These are phyloP conservation scores for Asterionellopsis glacialis DNA, from an alignment of 108 stramenopile genomes.

Conservation along the genomic window DNA sequence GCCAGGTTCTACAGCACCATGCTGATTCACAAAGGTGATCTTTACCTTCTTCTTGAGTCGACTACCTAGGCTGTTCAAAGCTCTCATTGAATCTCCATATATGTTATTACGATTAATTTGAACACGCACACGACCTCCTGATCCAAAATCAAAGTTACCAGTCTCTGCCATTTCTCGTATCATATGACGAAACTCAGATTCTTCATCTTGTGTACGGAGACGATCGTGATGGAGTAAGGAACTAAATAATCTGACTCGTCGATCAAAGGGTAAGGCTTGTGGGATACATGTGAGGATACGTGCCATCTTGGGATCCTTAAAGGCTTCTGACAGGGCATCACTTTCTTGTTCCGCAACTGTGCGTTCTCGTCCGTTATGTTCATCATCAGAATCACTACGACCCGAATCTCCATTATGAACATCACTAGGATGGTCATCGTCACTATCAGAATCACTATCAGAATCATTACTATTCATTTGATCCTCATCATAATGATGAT, in stretches of 20 bases:
- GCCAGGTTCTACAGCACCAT: slow-evolving; percentile 94
- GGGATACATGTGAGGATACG: slow-evolving; percentile 76
- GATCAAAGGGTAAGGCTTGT: slow-evolving; percentile 78
- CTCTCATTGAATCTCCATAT: slow-evolving; percentile 74
- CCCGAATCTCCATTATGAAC: neutral
- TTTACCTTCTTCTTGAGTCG: slow-evolving; percentile 82
- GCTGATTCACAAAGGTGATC: slow-evolving; percentile 90
- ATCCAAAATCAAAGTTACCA: slow-evolving; percentile 27
- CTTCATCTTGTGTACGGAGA: slow-evolving; percentile 39
- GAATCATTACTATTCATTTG: slow-evolving; percentile 7
- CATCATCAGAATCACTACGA: neutral
- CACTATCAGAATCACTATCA: slow-evolving; percentile 21
- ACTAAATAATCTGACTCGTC: slow-evolving; percentile 73
- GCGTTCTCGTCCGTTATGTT: slow-evolving; percentile 7
- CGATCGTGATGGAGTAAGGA: slow-evolving; percentile 71
- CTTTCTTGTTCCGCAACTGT: slow-evolving; percentile 34
- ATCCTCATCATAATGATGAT: no score
- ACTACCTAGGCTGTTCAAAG: slow-evolving; percentile 52
- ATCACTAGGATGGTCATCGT: slow-evolving; percentile 21
- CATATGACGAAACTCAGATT: slow-evolving; percentile 15
- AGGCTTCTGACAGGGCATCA: slow-evolving; percentile 67
- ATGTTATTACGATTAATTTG: slow-evolving; percentile 63
- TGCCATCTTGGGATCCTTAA: slow-evolving; percentile 83
- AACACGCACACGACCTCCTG: slow-evolving; percentile 51
- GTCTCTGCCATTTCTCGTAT: slow-evolving; percentile 29